phyloP scores from a whole-genome alignment of 2,329 filamentous ascomycete genomes.

The Colletotrichum sp. region DNA sequence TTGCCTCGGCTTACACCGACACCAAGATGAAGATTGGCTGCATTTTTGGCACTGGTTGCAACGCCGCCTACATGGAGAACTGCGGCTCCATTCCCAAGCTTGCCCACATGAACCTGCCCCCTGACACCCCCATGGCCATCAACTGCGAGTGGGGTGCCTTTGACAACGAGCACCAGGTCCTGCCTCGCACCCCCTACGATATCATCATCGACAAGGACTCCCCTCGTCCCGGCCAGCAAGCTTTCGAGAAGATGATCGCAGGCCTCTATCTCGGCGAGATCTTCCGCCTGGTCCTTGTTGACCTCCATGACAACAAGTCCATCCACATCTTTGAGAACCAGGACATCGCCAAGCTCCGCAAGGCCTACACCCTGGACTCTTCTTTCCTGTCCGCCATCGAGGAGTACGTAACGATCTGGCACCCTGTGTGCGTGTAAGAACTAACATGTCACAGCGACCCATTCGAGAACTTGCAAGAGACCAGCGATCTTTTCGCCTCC shows the following conservation, averaged over 20 bases:
- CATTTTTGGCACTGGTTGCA: slow-evolving; percentile 98
- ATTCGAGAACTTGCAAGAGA: slow-evolving; percentile 94
- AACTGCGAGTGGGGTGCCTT: slow-evolving; percentile 99
- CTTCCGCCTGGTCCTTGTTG: slow-evolving; percentile 85
- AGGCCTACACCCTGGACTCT: slow-evolving; percentile 88
- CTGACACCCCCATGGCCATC: slow-evolving; percentile 88
- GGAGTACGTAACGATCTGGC: slow-evolving; percentile 61
- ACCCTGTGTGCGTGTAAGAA: not conserved
- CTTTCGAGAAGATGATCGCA: slow-evolving; percentile 98
- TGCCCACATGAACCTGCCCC: slow-evolving; percentile 85
- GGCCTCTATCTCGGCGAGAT: slow-evolving; percentile 94
- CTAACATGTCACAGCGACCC: slow-evolving; percentile 68
- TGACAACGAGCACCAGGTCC: slow-evolving; percentile 89
- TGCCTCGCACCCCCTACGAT: slow-evolving; percentile 87
- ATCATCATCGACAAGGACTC: slow-evolving; percentile 88
- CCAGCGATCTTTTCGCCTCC: slow-evolving; percentile 78
- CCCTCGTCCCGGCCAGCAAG: slow-evolving; percentile 90
- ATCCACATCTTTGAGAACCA: slow-evolving; percentile 82
- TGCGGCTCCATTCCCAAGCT: slow-evolving; percentile 92
- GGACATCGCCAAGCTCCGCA: slow-evolving; percentile 79
- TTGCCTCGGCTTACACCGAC: slow-evolving; percentile 97
- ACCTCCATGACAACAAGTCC: slow-evolving; percentile 80
- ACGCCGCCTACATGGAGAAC: slow-evolving; percentile 97
- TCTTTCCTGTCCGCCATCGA: slow-evolving; percentile 94
- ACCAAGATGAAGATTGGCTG: slow-evolving; percentile 91